Evolutionary conservation across 225 moss, liverwort and hornwort genomes (phyloP), one percentile per base, ranked within the genome.

Genomic region (Thuidium tamariscinum): DNA sequence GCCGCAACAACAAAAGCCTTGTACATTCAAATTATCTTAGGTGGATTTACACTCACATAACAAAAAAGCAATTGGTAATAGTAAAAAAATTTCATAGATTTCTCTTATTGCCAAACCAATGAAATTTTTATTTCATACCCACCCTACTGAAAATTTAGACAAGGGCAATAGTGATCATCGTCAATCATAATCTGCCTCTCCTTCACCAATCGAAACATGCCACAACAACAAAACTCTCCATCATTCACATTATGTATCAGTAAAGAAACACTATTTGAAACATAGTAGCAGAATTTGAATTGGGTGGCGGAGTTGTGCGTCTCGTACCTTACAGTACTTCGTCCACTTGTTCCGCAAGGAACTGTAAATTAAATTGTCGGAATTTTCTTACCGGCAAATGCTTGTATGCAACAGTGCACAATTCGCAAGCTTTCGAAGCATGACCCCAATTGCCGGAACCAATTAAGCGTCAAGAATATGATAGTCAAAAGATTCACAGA

Each of bases 241-340:
- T 8, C 49, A 49, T 49, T 49, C 3, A 49, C 13, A 17, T 29
- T 10, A 46, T 30, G 6, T 72, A 72, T 0, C 1, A 29, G 0
- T 11, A 1, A 3, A 29, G 1, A 18, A 18, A 30, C 18, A 11
- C 11, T 2, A 1, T 0, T n/a, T 30, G 0, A 11, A 73, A 73
- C 11, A 72, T 46, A 11, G 11, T 18, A 7, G 0, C 0, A 0
- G 30, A 46, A 29, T 29, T 44, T 29, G 16, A 29, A 71, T 29
- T 71, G 44, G n/a, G n/a, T 16, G 42, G 16, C 2, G 0, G 8
- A 25, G 15, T 25, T 5, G 27, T 44, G 17, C 16, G 2, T 71
- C 71, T 44, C 44, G 9, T 44, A 27, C 10, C 2, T 29, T 29
- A 71, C n/a, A n/a, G n/a, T 49, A 11, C 30, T 29, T 72, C 7